Evolutionary conservation across 768 basidiomycete species (phyloP).

Genomic region (Collybia nuda): DNA sequence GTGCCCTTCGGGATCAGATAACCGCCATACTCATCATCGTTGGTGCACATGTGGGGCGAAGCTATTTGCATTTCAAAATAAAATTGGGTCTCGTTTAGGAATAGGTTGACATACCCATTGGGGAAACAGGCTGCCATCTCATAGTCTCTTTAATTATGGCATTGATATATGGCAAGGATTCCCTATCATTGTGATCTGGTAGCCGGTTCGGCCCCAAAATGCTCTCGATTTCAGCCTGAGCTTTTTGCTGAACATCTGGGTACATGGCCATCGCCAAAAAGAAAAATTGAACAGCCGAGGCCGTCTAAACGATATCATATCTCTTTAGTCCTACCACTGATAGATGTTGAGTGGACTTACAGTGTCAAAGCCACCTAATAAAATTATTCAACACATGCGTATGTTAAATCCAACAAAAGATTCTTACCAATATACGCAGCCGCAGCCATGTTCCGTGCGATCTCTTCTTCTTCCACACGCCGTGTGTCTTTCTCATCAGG

Average conservation of each 20-base stretch:
- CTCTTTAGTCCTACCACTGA: background rate
- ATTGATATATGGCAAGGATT: background rate
- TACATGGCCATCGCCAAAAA: conserved; percentile 9
- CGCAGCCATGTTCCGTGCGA: conserved; percentile 11
- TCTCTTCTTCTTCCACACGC: conserved; percentile 12
- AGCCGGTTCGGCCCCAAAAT: conserved; percentile 20
- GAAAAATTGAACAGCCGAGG: background rate
- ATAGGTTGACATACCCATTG: background rate
- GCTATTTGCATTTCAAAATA: background rate
- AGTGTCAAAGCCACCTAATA: conserved; percentile 7
- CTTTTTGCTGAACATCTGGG: conserved; percentile 7
- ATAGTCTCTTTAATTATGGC: conserved; percentile 1
- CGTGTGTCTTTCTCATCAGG: conserved; percentile 6
- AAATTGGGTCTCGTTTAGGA: no score
- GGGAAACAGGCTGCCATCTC: conserved; percentile 4
- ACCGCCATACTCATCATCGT: conserved; percentile 1
- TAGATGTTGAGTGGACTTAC: background rate
- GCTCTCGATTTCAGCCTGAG: conserved; percentile 9
- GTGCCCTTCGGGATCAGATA: background rate
- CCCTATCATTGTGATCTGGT: conserved; percentile 2
- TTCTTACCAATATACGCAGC: conserved; percentile 4
- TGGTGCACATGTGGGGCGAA: background rate
- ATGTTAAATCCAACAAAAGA: background rate
- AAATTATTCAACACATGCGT: background rate
- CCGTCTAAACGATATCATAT: background rate